Evolutionary conservation across 352 stramenopile species (phyloP), one percentile per base, ranked within the genome.

Genomic region (Phytopythium ostracodes): DNA sequence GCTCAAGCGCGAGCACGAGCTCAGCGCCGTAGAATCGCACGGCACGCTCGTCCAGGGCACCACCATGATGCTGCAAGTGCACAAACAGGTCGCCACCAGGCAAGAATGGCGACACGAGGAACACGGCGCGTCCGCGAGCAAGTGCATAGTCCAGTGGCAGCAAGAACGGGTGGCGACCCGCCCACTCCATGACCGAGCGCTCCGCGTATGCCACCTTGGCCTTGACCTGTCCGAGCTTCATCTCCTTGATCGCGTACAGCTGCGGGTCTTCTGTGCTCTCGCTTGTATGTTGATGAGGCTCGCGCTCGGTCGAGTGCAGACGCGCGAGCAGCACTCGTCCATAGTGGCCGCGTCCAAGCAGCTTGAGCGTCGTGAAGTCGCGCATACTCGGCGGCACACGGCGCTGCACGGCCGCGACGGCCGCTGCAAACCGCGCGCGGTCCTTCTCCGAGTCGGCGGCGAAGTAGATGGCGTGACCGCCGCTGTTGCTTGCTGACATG

Each of bases 51-150:
- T 70, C 70, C 44, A 96, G 92, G 56, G 75, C 89, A 2, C 87
- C 87, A 57, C 86, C 86, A 52, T 88, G 80, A 67, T 92, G 91
- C 65, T 94, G 85, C 84, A 96, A 89, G 67, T 96, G 86, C 47
- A 93, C 59, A 59, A 96, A 96, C 31, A 99, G 76, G 70, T 99
- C 97, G 10, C 98, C 98, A 11, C 98, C 98, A 9, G 96, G 85
- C 87, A 98, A 98, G 71, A 99, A 99, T 73, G 99, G 97, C 27
- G 98, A 96, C 25, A 99, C 92, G 27, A 99, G 75, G 68, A 98
- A 99, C 7, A 99, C 82, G 44, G 98, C 99, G 51, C 98, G 96
- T 50, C 92, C 79, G 18, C 89, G 94, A 56, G 98, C 96, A 58
- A 99, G 96, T 2, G 96, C 95, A 71, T 91, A 99, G 70, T 99